Percentiles rank a stretch among this genome's conserved stretches.
Conservation (phyloP, 306 rosid genomes). For the Lathyrus sativus region DNA sequence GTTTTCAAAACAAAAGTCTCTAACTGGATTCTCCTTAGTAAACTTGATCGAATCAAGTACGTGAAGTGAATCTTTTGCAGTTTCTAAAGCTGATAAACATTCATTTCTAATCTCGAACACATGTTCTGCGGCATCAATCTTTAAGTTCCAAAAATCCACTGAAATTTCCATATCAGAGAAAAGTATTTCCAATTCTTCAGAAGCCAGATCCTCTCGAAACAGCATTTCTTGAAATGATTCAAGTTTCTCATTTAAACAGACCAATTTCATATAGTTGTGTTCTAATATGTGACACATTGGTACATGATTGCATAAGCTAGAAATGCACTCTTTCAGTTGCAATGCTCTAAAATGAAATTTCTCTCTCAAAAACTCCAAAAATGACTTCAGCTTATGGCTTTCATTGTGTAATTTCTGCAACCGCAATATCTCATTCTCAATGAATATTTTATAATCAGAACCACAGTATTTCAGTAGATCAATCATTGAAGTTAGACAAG, state of each 20-base stretch:
- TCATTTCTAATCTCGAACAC: conserved; percentile 38
- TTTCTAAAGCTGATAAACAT: conserved; percentile 44
- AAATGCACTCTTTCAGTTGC: neutral
- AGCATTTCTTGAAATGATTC: conserved; percentile 9
- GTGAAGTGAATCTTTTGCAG: conserved; percentile 41
- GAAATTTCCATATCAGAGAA: conserved; percentile 19
- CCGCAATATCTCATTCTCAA: neutral
- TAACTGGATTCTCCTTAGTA: neutral
- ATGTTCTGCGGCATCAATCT: neutral
- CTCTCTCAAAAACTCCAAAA: neutral
- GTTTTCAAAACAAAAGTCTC: conserved; percentile 51
- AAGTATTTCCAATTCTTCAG: conserved; percentile 36
- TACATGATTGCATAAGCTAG: neutral
- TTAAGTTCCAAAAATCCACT: neutral
- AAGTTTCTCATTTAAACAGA: neutral
- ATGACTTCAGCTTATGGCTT: neutral
- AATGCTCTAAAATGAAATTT: neutral
- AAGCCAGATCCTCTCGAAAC: conserved; percentile 28
- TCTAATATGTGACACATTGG: neutral
- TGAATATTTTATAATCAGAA: neutral
- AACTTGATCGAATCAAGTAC: conserved; percentile 35
- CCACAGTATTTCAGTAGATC: neutral
- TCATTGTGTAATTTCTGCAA: neutral
- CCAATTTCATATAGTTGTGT: neutral
- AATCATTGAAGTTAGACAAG: neutral